Percentiles rank a stretch among this genome's conserved stretches.
phyloP scores from a whole-genome alignment of 257 asterid genomes.

The Osmanthus fragrans region DNA sequence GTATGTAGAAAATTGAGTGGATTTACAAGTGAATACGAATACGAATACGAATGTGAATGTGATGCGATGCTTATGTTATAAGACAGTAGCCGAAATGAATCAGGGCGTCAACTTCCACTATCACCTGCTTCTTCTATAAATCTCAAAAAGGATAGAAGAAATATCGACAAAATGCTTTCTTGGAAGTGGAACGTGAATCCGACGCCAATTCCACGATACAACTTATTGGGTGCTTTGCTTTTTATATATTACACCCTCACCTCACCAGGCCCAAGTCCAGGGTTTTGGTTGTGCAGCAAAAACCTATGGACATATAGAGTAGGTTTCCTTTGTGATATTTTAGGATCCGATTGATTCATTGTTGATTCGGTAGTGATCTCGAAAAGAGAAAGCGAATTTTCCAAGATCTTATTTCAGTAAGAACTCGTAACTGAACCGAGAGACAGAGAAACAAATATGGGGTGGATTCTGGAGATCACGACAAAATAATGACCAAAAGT shows the following conservation, averaged over 20 bases:
- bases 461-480: background rate
- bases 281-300: background rate
- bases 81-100: background rate
- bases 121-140: background rate
- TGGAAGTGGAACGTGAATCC: slow-evolving; percentile 17
- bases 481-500: slow-evolving; percentile 19
- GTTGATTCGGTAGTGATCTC: background rate
- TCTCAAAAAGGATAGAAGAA: background rate
- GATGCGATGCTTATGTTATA: background rate
- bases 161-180: background rate
- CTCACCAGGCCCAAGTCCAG: background rate
- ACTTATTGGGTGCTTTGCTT: background rate
- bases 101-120: background rate
- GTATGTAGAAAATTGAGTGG: background rate
- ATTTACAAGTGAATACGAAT: background rate
- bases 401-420: background rate
- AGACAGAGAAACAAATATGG: background rate
- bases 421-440: background rate
- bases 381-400: background rate
- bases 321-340: background rate
- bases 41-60: background rate
- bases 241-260: background rate
- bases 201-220: slow-evolving; percentile 31
- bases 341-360: background rate
- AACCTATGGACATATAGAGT: background rate